Percentiles rank a stretch among this genome's conserved stretches.
phyloP scores from a whole-genome alignment of 2,329 filamentous ascomycete genomes.

The Fusarium brevicatenulatum region DNA sequence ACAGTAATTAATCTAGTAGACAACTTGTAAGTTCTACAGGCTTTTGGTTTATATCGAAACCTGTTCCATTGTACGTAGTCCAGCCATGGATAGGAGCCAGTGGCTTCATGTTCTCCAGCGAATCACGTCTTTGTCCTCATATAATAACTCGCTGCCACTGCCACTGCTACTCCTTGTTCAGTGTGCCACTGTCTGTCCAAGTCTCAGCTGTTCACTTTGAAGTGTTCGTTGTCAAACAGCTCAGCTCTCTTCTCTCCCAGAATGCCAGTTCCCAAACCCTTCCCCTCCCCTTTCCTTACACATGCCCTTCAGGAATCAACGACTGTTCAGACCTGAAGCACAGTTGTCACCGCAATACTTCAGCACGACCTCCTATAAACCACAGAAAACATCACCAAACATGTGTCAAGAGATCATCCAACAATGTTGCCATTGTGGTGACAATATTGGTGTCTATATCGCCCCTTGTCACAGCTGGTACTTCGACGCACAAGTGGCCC shows the following conservation, averaged over 20 bases:
- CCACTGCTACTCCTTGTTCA: neutral
- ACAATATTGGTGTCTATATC: constrained; percentile 3
- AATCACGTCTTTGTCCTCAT: neutral
- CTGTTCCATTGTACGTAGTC: neutral
- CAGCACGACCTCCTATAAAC: neutral
- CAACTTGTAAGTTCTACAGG: too few relatives aligned
- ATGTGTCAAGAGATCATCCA: constrained; percentile 19
- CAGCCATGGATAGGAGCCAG: neutral
- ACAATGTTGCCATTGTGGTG: constrained; percentile 26
- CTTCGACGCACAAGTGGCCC: neutral
- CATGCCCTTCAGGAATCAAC: neutral
- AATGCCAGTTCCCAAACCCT: neutral
- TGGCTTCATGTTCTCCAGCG: neutral
- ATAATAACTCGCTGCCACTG: neutral
- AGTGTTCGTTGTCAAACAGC: neutral
- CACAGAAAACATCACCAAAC: neutral
- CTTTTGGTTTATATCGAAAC: neutral
- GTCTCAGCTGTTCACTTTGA: neutral
- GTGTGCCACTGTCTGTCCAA: neutral
- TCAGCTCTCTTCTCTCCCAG: too few relatives aligned
- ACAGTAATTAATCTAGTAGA: too few relatives aligned
- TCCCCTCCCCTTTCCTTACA: neutral
- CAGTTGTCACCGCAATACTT: neutral
- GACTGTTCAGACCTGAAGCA: neutral
- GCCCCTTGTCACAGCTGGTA: constrained; percentile 4